phyloP scores from a whole-genome alignment of 805 yeast genomes.

The Candida railenensis region DNA sequence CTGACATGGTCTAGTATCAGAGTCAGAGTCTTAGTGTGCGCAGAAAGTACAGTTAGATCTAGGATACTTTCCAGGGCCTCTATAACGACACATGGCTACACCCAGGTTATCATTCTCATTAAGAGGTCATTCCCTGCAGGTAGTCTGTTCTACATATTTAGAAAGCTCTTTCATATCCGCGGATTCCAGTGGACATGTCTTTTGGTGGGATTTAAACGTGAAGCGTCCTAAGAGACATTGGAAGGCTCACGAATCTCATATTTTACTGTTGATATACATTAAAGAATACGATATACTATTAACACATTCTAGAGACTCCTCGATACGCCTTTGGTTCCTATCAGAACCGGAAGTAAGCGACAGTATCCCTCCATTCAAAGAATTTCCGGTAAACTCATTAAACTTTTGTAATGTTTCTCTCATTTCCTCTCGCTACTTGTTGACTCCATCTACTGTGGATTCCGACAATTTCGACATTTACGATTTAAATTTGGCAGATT shows the following conservation, averaged over 20 bases:
- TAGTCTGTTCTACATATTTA: slow-evolving; percentile 11
- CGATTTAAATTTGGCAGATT: slow-evolving; percentile 9
- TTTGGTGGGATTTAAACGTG: slow-evolving; percentile 62
- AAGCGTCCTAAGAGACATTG: slow-evolving; percentile 58
- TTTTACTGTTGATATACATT: slow-evolving; percentile 45
- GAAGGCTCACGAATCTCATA: slow-evolving; percentile 54
- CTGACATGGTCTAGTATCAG: too few relatives aligned
- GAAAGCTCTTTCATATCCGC: slow-evolving; percentile 42
- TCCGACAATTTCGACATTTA: slow-evolving; percentile 69
- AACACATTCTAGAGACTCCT: slow-evolving; percentile 71
- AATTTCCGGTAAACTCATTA: slow-evolving; percentile 66
- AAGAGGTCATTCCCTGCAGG: slow-evolving; percentile 19
- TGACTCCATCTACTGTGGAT: slow-evolving; percentile 64
- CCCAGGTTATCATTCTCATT: slow-evolving; percentile 15
- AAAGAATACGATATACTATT: slow-evolving; percentile 28
- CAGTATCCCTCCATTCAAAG: slow-evolving; percentile 10
- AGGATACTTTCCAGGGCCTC: too few relatives aligned
- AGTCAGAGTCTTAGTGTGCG: too few relatives aligned
- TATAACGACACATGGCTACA: not conserved
- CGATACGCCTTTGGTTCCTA: slow-evolving; percentile 44
- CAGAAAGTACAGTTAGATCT: too few relatives aligned
- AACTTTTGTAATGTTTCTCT: slow-evolving; percentile 67
- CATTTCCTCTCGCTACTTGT: slow-evolving; percentile 21
- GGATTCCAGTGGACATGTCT: slow-evolving; percentile 62
- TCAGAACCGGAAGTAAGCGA: not conserved